Evolutionary conservation across 331 rosid species (phyloP).

Genomic region (Rhamnella rubrinervis): DNA sequence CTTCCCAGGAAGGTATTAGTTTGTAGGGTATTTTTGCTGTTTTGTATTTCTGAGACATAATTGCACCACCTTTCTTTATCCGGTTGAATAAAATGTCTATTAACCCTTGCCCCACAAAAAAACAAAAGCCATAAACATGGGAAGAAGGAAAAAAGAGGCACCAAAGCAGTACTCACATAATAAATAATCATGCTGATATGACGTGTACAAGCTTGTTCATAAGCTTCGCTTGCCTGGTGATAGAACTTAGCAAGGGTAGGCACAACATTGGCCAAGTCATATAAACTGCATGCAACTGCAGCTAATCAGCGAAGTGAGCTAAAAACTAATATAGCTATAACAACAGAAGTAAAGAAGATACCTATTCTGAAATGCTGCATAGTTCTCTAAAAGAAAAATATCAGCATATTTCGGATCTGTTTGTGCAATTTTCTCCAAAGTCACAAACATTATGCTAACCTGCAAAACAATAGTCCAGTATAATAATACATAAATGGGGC

Average conservation of each 20-base stretch:
- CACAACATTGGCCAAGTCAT: slow-evolving; percentile 93
- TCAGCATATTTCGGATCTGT: slow-evolving; percentile 87
- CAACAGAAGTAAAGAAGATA: slow-evolving; percentile 21
- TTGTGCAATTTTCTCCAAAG: slow-evolving; percentile 87
- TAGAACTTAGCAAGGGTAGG: slow-evolving; percentile 97
- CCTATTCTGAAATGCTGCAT: slow-evolving; percentile 99
- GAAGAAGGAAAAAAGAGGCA: slow-evolving; percentile 6
- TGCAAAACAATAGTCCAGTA: slow-evolving; percentile 29
- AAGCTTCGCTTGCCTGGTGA: slow-evolving; percentile 98
- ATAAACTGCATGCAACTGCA: slow-evolving; percentile 57
- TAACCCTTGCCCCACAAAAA: background rate
- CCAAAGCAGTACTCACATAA: slow-evolving; percentile 52
- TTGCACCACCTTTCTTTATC: background rate
- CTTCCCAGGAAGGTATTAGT: too few relatives aligned
- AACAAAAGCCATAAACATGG: slow-evolving; percentile 5
- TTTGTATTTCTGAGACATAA: background rate
- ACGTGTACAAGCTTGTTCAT: slow-evolving; percentile 95
- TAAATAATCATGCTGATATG: slow-evolving; percentile 87
- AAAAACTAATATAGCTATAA: slow-evolving; percentile 13
- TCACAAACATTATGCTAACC: slow-evolving; percentile 96
- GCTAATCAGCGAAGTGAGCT: slow-evolving; percentile 24
- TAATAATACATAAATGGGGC: background rate
- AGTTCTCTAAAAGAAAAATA: slow-evolving; percentile 88
- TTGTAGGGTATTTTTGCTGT: too few relatives aligned
- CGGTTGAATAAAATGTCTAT: background rate